These are phyloP conservation scores for Cytospora leucostoma DNA, from an alignment of 2,329 filamentous ascomycete species.

Conservation along the genomic window DNA sequence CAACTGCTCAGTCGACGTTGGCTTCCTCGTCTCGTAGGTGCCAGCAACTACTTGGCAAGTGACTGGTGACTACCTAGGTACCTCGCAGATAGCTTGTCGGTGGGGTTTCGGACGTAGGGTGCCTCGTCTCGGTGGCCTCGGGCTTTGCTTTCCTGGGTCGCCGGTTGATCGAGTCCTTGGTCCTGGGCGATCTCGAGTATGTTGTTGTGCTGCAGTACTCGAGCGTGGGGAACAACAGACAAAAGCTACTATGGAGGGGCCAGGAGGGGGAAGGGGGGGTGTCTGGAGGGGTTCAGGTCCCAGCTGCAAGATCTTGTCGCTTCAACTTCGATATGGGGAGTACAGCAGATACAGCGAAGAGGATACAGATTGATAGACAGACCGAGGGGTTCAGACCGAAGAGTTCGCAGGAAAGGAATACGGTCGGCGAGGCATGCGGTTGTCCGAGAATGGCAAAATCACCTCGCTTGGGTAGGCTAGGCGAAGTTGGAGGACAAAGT, in stretches of 20 bases:
- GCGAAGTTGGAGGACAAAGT: neutral
- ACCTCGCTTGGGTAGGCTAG: neutral
- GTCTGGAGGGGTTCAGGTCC: neutral
- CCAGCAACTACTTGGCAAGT: neutral
- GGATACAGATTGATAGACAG: neutral
- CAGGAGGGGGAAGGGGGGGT: neutral
- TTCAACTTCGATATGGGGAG: neutral
- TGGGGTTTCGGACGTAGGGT: neutral
- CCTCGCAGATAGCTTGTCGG: neutral
- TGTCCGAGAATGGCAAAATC: neutral
- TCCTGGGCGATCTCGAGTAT: neutral
- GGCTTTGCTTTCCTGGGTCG: neutral
- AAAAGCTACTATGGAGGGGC: neutral
- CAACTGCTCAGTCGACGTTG: neutral
- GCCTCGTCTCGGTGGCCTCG: neutral
- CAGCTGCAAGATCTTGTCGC: neutral
- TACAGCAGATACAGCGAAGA: neutral
- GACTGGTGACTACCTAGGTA: neutral
- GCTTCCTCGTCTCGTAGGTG: neutral
- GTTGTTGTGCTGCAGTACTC: neutral
- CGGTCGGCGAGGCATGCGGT: neutral
- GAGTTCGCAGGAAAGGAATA: neutral
- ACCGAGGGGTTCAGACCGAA: neutral
- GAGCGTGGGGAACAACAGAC: neutral
- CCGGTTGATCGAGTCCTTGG: neutral